A percentile compares a stretch with the other conserved stretches of the same genome.
phyloP scores from a whole-genome alignment of 176 grass and related monocot genomes.

The Carex pumila region DNA sequence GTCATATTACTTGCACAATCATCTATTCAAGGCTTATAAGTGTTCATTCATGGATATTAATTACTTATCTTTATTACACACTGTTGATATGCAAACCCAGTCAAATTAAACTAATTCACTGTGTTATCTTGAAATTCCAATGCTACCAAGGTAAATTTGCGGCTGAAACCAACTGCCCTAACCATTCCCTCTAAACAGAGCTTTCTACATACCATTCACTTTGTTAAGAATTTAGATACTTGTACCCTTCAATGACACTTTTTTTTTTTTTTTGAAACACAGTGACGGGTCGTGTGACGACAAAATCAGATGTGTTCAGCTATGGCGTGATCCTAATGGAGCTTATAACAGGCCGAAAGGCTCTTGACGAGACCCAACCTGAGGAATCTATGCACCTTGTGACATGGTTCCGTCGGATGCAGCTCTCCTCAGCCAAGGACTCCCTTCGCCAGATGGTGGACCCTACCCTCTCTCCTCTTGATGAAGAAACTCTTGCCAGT shows the following conservation, averaged over 20 bases:
- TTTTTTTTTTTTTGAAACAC: conserved; percentile 14
- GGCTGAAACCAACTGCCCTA: background rate
- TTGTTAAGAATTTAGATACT: background rate
- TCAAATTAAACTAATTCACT: background rate
- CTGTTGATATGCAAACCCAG: background rate
- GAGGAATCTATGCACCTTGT: conserved; percentile 95
- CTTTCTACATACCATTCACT: background rate
- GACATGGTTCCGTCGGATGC: conserved; percentile 88
- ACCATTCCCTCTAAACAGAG: background rate
- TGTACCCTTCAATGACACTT: background rate
- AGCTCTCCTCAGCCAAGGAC: conserved; percentile 53
- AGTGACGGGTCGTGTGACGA: conserved; percentile 94
- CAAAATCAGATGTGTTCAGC: conserved; percentile 93
- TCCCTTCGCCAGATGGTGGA: conserved; percentile 67
- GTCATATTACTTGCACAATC: background rate
- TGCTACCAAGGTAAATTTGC: background rate
- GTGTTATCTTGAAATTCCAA: background rate
- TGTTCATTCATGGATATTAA: background rate
- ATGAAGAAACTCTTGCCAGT: conserved; percentile 73
- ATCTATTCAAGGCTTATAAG: background rate
- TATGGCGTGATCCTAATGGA: conserved; percentile 98
- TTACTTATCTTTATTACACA: background rate
- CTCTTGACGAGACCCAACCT: conserved; percentile 64
- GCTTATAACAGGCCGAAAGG: conserved; percentile 80
- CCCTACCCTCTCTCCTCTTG: conserved; percentile 41